Evolutionary conservation across 371 early-diverging fungal genomes (phyloP).

Genomic region (Rhizopus stolonifer): DNA sequence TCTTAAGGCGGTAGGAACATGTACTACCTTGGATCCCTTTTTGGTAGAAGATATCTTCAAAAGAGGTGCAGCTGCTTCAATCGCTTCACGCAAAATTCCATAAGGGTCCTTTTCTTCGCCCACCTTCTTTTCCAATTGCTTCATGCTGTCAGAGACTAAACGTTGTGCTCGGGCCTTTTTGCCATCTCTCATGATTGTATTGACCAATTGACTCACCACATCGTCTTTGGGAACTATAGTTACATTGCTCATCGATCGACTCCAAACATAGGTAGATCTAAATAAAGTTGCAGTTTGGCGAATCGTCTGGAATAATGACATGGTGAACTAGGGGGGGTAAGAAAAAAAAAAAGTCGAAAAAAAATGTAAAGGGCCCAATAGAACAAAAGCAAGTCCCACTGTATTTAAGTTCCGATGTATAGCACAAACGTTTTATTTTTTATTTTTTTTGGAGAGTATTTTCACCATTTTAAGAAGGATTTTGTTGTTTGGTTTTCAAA

Average conservation of each 20-base stretch:
- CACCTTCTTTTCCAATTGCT: constrained; percentile 65
- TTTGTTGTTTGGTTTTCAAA: constrained; percentile 31
- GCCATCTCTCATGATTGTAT: constrained; percentile 86
- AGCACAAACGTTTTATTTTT: background rate
- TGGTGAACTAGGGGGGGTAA: constrained; percentile 14
- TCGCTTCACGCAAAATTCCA: constrained; percentile 63
- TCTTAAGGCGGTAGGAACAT: constrained; percentile 78
- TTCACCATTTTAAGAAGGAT: constrained; percentile 24
- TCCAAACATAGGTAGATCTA: constrained; percentile 13
- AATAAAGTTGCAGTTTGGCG: constrained; percentile 23
- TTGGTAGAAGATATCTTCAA: constrained; percentile 66
- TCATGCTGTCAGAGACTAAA: constrained; percentile 67
- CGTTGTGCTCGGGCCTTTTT: constrained; percentile 78
- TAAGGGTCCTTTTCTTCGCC: constrained; percentile 61
- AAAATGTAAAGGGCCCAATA: constrained; percentile 14
- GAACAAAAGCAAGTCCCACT: background rate
- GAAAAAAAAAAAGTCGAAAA: constrained; percentile 15
- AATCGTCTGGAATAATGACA: constrained; percentile 28
- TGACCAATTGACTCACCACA: constrained; percentile 74
- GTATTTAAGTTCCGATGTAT: background rate
- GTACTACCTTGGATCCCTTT: constrained; percentile 80
- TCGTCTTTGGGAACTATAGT: constrained; percentile 57
- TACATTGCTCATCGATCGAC: constrained; percentile 24
- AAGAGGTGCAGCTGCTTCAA: constrained; percentile 77
- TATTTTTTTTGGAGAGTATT: no score